These are phyloP conservation scores for Claviceps humidiphila DNA, from an alignment of 2,329 filamentous ascomycete species.

Conservation along the genomic window DNA sequence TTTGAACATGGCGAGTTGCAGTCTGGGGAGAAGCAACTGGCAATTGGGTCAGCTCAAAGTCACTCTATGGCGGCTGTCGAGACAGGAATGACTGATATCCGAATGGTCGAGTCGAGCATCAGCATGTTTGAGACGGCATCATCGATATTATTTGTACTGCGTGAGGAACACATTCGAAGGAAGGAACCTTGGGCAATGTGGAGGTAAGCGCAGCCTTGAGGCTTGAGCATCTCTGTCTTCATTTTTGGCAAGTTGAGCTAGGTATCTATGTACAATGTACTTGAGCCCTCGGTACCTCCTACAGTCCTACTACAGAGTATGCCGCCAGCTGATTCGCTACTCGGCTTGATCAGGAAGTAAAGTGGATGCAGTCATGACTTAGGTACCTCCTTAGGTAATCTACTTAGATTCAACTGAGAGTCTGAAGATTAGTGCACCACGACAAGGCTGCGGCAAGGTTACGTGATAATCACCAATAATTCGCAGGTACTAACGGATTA, in stretches of 20 bases:
- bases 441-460: too few relatives aligned
- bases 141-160: background rate
- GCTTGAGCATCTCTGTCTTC: background rate
- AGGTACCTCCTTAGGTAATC: too few relatives aligned
- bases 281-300: too few relatives aligned
- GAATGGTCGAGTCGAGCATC: background rate
- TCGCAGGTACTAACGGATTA: too few relatives aligned
- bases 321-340: too few relatives aligned
- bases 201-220: background rate
- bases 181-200: background rate
- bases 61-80: background rate
- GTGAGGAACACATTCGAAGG: background rate
- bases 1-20: background rate
- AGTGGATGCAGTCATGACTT: too few relatives aligned
- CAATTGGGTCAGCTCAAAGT: background rate
- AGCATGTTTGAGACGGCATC: background rate
- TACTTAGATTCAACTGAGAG: too few relatives aligned
- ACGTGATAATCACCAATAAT: too few relatives aligned
- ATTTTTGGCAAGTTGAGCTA: background rate
- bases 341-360: too few relatives aligned
- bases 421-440: too few relatives aligned
- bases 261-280: too few relatives aligned
- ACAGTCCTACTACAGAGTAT: too few relatives aligned
- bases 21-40: background rate
- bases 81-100: background rate